Evolutionary conservation across 169 alveolate species (phyloP).

Genomic region (Amoebophrya sp.): DNA sequence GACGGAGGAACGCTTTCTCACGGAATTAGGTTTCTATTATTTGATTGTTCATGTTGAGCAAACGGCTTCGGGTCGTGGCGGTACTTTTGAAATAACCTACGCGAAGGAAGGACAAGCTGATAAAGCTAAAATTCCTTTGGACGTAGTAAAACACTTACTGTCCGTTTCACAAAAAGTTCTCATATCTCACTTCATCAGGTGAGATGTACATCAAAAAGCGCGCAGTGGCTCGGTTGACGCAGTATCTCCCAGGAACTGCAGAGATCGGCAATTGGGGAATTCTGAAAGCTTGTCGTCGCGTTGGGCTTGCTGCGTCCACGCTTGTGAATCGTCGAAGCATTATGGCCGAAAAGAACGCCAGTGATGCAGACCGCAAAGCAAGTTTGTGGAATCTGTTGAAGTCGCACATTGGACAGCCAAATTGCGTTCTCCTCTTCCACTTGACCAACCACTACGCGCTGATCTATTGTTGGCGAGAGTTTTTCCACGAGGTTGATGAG

Average conservation of each 20-base stretch:
- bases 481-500: background rate
- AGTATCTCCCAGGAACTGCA: background rate
- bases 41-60: too few species aligned
- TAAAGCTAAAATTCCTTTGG: too few species aligned
- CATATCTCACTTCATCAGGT: too few species aligned
- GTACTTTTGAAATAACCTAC: too few species aligned
- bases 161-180: too few species aligned
- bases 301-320: too few species aligned
- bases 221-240: constrained; percentile 6
- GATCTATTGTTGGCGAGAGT: background rate
- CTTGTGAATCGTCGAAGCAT: too few species aligned
- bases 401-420: background rate
- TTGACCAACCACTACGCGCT: constrained; percentile 8
- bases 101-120: too few species aligned
- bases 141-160: too few species aligned
- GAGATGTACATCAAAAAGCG: background rate
- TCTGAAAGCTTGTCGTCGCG: background rate
- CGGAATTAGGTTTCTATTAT: too few species aligned
- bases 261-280: background rate
- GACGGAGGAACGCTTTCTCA: background rate
- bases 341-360: too few species aligned
- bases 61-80: too few species aligned
- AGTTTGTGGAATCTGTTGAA: background rate
- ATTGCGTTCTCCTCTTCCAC: background rate
- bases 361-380: background rate